Conservation (phyloP, 2,329 filamentous ascomycete genomes). For the Penicillium sclerotiorum region DNA sequence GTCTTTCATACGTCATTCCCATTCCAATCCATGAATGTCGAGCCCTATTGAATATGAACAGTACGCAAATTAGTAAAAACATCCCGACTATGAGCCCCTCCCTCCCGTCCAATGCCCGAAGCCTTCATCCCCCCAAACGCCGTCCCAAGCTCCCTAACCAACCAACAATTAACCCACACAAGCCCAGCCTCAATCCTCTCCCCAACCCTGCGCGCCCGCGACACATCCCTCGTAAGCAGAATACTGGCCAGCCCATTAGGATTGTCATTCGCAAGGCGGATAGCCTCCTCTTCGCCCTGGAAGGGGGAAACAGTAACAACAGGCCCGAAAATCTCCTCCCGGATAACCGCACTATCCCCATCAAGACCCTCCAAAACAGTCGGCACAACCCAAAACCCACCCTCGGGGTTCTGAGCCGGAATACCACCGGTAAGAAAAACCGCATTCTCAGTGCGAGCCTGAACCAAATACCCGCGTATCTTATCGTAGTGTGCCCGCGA, state of each 20-base stretch:
- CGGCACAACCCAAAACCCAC: conserved; percentile 64
- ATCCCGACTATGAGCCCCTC: conserved; percentile 20
- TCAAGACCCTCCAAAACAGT: conserved; percentile 53
- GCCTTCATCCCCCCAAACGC: conserved; percentile 25
- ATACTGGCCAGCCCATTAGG: conserved; percentile 63
- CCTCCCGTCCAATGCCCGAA: conserved; percentile 20
- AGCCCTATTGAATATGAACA: conserved; percentile 13
- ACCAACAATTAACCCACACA: conserved; percentile 43
- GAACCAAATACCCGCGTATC: conserved; percentile 57
- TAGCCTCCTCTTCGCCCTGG: conserved; percentile 55
- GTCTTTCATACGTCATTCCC: conserved; percentile 1
- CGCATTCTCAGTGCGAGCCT: conserved; percentile 60
- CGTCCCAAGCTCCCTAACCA: conserved; percentile 23
- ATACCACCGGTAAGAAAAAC: conserved; percentile 59
- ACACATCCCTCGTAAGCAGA: conserved; percentile 62
- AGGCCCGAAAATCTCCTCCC: conserved; percentile 57
- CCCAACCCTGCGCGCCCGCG: conserved; percentile 60
- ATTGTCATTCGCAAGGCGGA: conserved; percentile 54
- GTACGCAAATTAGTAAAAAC: conserved; percentile 23
- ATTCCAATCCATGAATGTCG: neutral
- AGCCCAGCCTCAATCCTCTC: conserved; percentile 62
- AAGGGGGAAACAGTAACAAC: conserved; percentile 55
- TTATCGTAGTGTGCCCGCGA: conserved; percentile 47
- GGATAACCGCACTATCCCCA: conserved; percentile 51
- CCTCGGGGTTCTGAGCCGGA: conserved; percentile 21